Evolutionary conservation across 768 basidiomycete genomes (phyloP).

Genomic region (Dacryopinax spathularia): DNA sequence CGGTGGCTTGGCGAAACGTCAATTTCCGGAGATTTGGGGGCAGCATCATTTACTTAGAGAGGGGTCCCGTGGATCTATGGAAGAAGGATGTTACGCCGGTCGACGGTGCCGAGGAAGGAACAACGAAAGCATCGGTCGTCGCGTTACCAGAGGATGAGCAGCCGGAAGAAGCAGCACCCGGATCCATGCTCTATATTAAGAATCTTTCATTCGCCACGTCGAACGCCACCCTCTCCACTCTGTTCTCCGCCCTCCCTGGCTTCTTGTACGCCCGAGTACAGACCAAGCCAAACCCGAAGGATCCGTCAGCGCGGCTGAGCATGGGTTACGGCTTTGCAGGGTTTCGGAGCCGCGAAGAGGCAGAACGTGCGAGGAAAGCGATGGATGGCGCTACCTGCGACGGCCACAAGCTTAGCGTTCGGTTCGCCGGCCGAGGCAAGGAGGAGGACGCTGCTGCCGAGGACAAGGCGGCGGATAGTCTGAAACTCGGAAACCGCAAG

Average conservation of each 20-base stretch:
- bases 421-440: slow-evolving; percentile 69
- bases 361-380: slow-evolving; percentile 57
- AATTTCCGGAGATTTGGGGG: slow-evolving; percentile 81
- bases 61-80: slow-evolving; percentile 72
- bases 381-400: slow-evolving; percentile 75
- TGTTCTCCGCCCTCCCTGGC: slow-evolving; percentile 60
- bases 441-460: too few species aligned
- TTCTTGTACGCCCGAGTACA: slow-evolving; percentile 83
- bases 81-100: slow-evolving; percentile 23
- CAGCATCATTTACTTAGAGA: slow-evolving; percentile 83
- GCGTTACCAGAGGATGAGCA: slow-evolving; percentile 21
- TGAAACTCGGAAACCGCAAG: slow-evolving; percentile 36
- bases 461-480: slow-evolving; percentile 14
- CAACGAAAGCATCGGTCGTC: slow-evolving; percentile 16
- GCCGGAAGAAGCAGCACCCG: slow-evolving; percentile 33
- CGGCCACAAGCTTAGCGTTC: slow-evolving; percentile 69
- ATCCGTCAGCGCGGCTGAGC: slow-evolving; percentile 44
- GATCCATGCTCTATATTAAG: slow-evolving; percentile 85
- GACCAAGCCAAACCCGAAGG: slow-evolving; percentile 77
- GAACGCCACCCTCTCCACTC: slow-evolving; percentile 47
- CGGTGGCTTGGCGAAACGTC: slow-evolving; percentile 62
- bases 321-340: slow-evolving; percentile 98
- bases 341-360: slow-evolving; percentile 61
- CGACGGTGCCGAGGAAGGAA: slow-evolving; percentile 32
- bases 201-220: slow-evolving; percentile 91